Evolutionary conservation across 306 rosid genomes (phyloP).

Genomic region (Quercus parvula): DNA sequence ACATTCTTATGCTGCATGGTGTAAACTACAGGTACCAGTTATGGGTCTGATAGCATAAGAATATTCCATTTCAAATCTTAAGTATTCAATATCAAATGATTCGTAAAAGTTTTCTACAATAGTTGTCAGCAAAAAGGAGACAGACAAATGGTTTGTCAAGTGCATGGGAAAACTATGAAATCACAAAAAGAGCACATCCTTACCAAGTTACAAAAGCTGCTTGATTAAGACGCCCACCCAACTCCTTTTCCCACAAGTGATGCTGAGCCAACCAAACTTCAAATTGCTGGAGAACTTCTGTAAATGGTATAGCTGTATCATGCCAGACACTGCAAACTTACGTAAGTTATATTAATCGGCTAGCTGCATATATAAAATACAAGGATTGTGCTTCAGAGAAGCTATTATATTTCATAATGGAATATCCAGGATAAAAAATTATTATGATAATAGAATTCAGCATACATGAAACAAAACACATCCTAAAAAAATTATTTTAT

Average conservation of each 20-base stretch:
- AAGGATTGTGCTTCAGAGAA: background rate
- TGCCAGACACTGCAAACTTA: conserved; percentile 76
- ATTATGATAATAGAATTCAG: background rate
- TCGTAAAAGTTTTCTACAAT: background rate
- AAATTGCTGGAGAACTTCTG: conserved; percentile 72
- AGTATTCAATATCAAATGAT: background rate
- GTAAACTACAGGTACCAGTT: background rate
- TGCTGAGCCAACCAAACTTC: conserved; percentile 74
- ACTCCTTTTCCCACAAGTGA: conserved; percentile 49
- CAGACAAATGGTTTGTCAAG: background rate
- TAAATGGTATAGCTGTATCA: conserved; percentile 80
- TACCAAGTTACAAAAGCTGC: conserved; percentile 93
- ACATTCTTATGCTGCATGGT: background rate
- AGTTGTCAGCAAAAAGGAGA: background rate
- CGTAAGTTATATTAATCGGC: background rate
- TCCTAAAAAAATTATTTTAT: background rate
- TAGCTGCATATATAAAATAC: background rate
- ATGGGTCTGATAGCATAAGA: background rate
- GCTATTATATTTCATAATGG: background rate
- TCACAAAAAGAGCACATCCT: conserved; percentile 17
- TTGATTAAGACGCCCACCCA: conserved; percentile 47
- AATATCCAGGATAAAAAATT: background rate
- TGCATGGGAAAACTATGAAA: background rate
- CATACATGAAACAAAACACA: background rate
- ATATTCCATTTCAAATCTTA: background rate